Base-by-base conservation (phyloP, 1,284 basidiomycete species). In the Hypsizygus ulmarius region DNA sequence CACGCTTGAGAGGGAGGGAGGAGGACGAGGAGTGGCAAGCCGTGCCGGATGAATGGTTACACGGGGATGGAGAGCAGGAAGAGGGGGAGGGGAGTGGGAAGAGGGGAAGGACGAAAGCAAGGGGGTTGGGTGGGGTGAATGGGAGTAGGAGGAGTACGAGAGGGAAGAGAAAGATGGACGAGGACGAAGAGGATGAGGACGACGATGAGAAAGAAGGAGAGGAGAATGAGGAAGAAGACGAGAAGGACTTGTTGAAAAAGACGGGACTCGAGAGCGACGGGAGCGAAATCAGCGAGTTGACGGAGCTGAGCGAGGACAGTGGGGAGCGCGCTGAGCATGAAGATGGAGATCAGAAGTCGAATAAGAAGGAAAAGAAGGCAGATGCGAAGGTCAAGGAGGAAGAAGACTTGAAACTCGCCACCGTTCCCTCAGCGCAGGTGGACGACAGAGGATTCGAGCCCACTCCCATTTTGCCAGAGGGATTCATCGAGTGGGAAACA, bases 401-500 rank as follows among this genome's bases (percentile, higher is more conserved):
- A 19, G 49, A 50, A 43, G 21, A 14, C 25, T 39, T 10, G 32
- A 41, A 49, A 39, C 39, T 19, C 16, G 28, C 30, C 28, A 18
- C 15, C n/a, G 49, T 25, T 30, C 19, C 30, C 11, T 8, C 38
- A 6, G 30, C 21, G 14, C 25, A 43, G 12, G 14, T 32, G 11
- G 56, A 53, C 18, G 48, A 54, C 25, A 50, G 50, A 29, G 54
- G 52, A 21, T 45, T 59, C 14, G 53, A 56, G 27, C 62, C 62
- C 19, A 58, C 72, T 69, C 39, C 45, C 27, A 15, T 51, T 30
- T 29, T 58, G 29, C 77, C 75, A 2, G 70, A 69, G 3, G 77
- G 77, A 52, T 87, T 91, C 58, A 67, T 90, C 46, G 87, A 90
- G 63, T 92, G 90, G 90, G 88, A 93, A 68, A 86, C 86, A 58